Evolutionary conservation across 1,284 basidiomycete species (phyloP).

Genomic region (Athelia sp.): DNA sequence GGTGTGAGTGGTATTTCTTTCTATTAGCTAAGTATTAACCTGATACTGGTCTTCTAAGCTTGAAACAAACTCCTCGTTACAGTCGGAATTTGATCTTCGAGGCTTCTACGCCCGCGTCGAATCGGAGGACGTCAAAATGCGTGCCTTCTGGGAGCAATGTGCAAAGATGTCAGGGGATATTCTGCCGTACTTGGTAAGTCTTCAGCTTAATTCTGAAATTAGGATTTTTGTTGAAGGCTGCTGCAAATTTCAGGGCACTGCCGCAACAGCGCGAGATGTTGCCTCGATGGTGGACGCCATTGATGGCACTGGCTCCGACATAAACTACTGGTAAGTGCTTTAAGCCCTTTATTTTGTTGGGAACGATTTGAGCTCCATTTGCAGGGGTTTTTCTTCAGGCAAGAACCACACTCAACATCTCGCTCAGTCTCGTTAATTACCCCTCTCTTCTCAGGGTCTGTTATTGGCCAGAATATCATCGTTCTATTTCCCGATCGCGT

Average conservation of each 20-base stretch:
- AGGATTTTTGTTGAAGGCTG: background rate
- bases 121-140: background rate
- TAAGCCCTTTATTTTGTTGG: background rate
- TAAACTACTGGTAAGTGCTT: background rate
- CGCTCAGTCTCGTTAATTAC: no score
- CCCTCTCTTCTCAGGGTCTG: background rate
- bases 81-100: background rate
- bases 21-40: background rate
- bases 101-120: background rate
- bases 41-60: background rate
- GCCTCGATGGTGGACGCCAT: constrained; percentile 1
- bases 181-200: background rate
- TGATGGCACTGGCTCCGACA: background rate
- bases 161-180: background rate
- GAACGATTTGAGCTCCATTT: background rate
- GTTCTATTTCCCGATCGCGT: constrained; percentile 1
- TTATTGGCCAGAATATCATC: constrained; percentile 1
- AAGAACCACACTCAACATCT: no score
- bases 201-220: background rate
- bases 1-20: background rate
- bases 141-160: constrained; percentile 1
- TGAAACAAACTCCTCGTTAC: constrained; percentile 1
- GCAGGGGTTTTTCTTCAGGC: background rate
- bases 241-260: background rate
- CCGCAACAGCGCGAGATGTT: constrained; percentile 1